Evolutionary conservation across 1,284 basidiomycete genomes (phyloP).

Genomic region (Malassezia japonica): DNA sequence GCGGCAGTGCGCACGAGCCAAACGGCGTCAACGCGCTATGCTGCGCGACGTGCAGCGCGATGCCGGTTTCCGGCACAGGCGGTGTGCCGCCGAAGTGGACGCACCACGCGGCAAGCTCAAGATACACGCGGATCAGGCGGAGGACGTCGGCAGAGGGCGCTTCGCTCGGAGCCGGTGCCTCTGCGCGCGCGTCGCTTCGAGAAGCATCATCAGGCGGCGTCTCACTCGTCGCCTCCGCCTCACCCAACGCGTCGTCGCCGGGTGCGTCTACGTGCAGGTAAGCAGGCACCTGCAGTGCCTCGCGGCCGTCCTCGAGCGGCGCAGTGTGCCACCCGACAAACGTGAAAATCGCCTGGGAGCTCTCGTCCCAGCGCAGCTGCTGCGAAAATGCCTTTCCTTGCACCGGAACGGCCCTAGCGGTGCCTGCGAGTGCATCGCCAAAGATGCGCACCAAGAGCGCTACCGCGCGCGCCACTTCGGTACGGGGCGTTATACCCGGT

Average conservation of each 20-base stretch:
- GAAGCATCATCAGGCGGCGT: background rate
- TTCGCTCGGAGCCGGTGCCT: background rate
- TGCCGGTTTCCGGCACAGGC: background rate
- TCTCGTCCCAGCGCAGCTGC: slow-evolving; percentile 14
- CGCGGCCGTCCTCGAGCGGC: slow-evolving; percentile 8
- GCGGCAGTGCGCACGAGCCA: background rate
- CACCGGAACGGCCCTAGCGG: slow-evolving; percentile 9
- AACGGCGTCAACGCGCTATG: background rate
- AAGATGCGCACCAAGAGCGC: slow-evolving; percentile 8
- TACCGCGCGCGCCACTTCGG: slow-evolving; percentile 7
- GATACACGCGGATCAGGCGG: background rate
- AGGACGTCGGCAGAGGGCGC: background rate
- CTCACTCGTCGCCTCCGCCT: background rate
- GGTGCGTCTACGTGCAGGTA: background rate
- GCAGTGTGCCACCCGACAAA: slow-evolving; percentile 4
- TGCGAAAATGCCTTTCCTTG: slow-evolving; percentile 11
- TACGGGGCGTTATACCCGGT: slow-evolving; percentile 4
- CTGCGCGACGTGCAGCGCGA: background rate
- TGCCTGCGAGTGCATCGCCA: slow-evolving; percentile 9
- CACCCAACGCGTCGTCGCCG: background rate
- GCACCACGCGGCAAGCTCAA: slow-evolving; percentile 14
- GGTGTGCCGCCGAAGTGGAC: slow-evolving; percentile 4
- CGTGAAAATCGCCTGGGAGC: background rate
- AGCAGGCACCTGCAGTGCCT: slow-evolving; percentile 5
- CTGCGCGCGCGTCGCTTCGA: too few relatives aligned